A percentile compares a stretch with the other conserved stretches of the same genome.
These are phyloP conservation scores for Persicaria tinctoria DNA, from an alignment of 148 eudicot genomes.

Conservation along the genomic window DNA sequence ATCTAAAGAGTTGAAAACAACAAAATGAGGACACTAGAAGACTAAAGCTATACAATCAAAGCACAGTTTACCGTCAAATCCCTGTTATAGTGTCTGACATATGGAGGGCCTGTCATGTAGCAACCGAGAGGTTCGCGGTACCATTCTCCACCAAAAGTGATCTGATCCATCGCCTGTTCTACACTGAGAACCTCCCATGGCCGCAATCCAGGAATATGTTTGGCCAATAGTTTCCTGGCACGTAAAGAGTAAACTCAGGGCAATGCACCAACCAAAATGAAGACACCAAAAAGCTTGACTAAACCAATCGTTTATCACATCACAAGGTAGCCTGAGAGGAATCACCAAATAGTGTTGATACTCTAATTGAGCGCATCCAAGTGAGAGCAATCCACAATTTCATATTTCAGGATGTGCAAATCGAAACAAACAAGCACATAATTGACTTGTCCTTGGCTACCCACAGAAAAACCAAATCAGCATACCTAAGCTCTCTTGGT, in stretches of 20 bases:
- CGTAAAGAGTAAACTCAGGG: not conserved
- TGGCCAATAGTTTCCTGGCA: conserved; percentile 43
- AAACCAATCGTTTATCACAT: not conserved
- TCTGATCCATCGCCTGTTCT: conserved; percentile 89
- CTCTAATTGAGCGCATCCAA: not conserved
- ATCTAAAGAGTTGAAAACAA: not conserved
- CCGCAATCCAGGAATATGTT: conserved; percentile 75
- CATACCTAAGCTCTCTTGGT: conserved; percentile 70
- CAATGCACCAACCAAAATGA: not conserved
- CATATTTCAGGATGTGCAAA: conserved; percentile 4
- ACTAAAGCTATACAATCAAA: not conserved
- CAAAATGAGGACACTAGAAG: not conserved
- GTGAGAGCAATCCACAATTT: not conserved
- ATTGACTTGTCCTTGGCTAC: not conserved
- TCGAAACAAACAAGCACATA: not conserved
- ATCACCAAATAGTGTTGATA: not conserved
- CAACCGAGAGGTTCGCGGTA: conserved; percentile 73
- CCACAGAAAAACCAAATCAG: not conserved
- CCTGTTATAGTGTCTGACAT: conserved; percentile 50
- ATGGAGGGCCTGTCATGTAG: conserved; percentile 87
- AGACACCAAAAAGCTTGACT: not conserved
- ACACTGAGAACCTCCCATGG: conserved; percentile 92
- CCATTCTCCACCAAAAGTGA: conserved; percentile 71
- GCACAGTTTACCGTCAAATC: conserved; percentile 42
- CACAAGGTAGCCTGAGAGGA: not conserved